A percentile compares a stretch with the other conserved stretches of the same genome.
phyloP scores from a whole-genome alignment of 257 asterid species.

The Penstemon barbatus region DNA sequence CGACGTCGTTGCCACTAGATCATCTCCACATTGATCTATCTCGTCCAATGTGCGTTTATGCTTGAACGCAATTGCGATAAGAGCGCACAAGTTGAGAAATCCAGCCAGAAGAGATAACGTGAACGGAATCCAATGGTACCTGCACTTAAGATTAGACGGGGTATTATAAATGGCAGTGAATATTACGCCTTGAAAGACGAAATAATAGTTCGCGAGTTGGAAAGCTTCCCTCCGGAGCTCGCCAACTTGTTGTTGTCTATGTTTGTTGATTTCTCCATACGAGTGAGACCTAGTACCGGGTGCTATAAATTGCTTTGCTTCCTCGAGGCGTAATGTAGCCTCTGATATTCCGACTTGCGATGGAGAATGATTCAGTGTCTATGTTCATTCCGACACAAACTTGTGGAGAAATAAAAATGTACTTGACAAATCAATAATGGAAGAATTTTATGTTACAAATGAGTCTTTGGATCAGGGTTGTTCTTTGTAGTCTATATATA shows the following conservation, averaged over 20 bases:
- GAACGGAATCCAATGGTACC: conserved; percentile 22
- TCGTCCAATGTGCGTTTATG: conserved; percentile 1
- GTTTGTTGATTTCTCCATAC: not conserved
- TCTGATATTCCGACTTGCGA: too few relatives aligned
- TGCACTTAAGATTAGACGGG: conserved; percentile 22
- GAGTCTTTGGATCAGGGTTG: too few relatives aligned
- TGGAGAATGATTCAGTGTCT: too few relatives aligned
- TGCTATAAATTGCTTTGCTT: too few relatives aligned
- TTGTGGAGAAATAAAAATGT: too few relatives aligned
- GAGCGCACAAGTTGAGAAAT: conserved; percentile 6
- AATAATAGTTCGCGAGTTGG: conserved; percentile 22
- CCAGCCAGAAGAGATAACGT: conserved; percentile 21
- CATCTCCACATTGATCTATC: not conserved
- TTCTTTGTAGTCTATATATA: too few relatives aligned
- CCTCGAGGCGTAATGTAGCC: too few relatives aligned
- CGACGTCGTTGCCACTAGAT: not conserved
- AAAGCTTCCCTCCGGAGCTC: conserved; percentile 17
- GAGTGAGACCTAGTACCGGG: too few relatives aligned
- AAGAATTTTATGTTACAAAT: too few relatives aligned
- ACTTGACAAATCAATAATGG: too few relatives aligned
- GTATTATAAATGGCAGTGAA: conserved; percentile 15
- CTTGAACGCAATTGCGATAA: conserved; percentile 1
- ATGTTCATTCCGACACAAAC: too few relatives aligned
- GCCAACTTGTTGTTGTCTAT: not conserved
- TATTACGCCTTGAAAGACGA: conserved; percentile 14